Evolutionary conservation across 1,139 yeast genomes (phyloP), one percentile per base, ranked within the genome.

Genomic region (Arxiozyma bovina): DNA sequence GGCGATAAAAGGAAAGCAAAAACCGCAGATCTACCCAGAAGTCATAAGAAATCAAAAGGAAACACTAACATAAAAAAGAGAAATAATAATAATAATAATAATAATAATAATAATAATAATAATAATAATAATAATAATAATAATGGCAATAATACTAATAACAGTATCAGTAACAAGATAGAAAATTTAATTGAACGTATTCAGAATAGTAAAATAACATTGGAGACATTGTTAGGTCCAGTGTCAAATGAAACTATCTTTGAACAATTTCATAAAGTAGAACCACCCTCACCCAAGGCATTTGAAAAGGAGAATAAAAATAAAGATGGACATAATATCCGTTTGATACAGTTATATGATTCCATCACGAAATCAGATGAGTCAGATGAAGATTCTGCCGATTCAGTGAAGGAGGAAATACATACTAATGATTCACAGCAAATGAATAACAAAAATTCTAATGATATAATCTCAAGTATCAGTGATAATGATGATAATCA

Each of bases 211-310:
- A 51, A 50, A 5, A 22, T 42, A 11, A 51, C 54, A 7, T 12
- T 54, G 12, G 46, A 50, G 38, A 51, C 54, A 8, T 42, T 54
- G 30, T 30, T 54, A 45, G 55, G 55, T 0, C 18, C n/a, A 22
- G 22, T 6, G 20, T 4, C 43, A 12, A 42, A 41, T 22, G 44
- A 25, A 7, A 30, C 22, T 6, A 27, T 46, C 5, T 45, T 48
- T 40, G 54, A 47, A 18, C 25, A 22, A 23, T 38, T 50, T 38
- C 49, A 46, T 21, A 22, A 46, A 22, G 22, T 46, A 34, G 40
- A 42, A 21, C 49, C 49, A 21, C 49, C 49, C 11, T 46, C 49
- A n/a, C 49, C 49, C 3, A 46, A n/a, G 7, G 34, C 15, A 22
- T 46, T 46, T n/a, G 23, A 34, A 22, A 34, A 34, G 4, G n/a